These are phyloP conservation scores for Nemania sp. DNA, from an alignment of 2,329 filamentous ascomycete species.

Conservation along the genomic window DNA sequence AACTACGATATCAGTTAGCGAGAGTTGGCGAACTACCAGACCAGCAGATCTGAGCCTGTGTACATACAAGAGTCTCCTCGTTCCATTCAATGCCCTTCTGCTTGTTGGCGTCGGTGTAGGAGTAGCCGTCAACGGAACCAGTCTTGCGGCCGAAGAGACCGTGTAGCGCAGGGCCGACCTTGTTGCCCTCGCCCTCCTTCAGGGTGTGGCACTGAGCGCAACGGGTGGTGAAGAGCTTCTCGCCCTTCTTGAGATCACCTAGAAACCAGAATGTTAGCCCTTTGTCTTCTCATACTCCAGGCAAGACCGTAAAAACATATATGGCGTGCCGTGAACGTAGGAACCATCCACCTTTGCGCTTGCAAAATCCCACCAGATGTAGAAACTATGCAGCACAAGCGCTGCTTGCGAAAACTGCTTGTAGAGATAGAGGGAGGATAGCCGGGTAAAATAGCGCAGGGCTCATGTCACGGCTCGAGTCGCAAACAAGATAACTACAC, in stretches of 20 bases:
- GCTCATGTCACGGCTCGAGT: conserved; percentile 20
- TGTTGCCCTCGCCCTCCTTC: conserved; percentile 91
- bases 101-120: conserved; percentile 99
- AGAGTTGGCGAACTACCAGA: neutral
- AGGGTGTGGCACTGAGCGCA: conserved; percentile 99
- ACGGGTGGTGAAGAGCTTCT: conserved; percentile 98
- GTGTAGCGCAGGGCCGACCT: conserved; percentile 96
- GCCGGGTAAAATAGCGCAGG: conserved; percentile 49
- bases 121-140: conserved; percentile 89
- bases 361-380: neutral
- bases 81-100: conserved; percentile 91
- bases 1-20: conserved; percentile 67
- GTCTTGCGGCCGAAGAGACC: conserved; percentile 98
- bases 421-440: neutral
- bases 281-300: neutral
- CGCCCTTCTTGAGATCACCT: conserved; percentile 97
- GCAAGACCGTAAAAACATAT: neutral
- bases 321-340: neutral
- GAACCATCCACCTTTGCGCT: neutral
- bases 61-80: conserved; percentile 81
- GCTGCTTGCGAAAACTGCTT: neutral
- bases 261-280: conserved; percentile 49
- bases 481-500: conserved; percentile 27
- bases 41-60: conserved; percentile 28
- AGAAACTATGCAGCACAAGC: neutral